Percentiles rank a stretch among this genome's conserved stretches.
Conservation (phyloP, 2,329 filamentous ascomycete genomes). For the Cladosporium sp. region DNA sequence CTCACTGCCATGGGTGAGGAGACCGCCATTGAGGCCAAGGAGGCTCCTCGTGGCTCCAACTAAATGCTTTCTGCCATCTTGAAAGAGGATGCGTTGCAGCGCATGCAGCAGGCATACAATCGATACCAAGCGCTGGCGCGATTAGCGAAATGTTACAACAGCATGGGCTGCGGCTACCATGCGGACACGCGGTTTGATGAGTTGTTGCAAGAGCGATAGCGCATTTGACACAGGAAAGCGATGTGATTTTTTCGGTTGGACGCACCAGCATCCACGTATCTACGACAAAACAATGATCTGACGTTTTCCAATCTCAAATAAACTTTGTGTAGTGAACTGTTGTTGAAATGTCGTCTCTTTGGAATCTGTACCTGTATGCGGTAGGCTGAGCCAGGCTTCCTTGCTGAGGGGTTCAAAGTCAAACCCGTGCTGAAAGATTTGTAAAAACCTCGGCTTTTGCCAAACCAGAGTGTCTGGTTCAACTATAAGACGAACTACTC, state of each 20-base stretch:
- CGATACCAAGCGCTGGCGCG: slow-evolving; percentile 21
- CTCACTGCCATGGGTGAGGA: slow-evolving; percentile 97
- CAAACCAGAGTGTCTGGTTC: background rate
- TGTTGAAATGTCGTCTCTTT: background rate
- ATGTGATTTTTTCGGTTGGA: slow-evolving; percentile 20
- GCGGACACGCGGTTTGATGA: slow-evolving; percentile 20
- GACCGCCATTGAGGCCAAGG: slow-evolving; percentile 88
- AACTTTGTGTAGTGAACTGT: background rate
- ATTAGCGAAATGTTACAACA: slow-evolving; percentile 21
- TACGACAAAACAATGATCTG: slow-evolving; percentile 19
- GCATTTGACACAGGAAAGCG: slow-evolving; percentile 20
- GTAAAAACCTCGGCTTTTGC: slow-evolving; percentile 16
- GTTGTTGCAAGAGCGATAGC: slow-evolving; percentile 21
- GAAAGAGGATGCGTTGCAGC: slow-evolving; percentile 14
- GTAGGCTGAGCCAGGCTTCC: background rate
- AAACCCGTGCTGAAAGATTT: slow-evolving; percentile 6
- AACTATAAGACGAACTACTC: background rate
- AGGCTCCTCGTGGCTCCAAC: slow-evolving; percentile 61
- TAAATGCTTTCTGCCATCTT: slow-evolving; percentile 8
- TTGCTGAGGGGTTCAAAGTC: slow-evolving; percentile 7
- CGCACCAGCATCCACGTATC: slow-evolving; percentile 20
- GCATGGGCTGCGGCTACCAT: slow-evolving; percentile 19
- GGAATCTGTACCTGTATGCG: background rate
- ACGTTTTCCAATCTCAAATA: slow-evolving; percentile 14
- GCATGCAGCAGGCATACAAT: slow-evolving; percentile 19